A percentile compares a stretch with the other conserved stretches of the same genome.
Conservation (phyloP, 495 filamentous ascomycete species). For the Penicillium cinerascens region DNA sequence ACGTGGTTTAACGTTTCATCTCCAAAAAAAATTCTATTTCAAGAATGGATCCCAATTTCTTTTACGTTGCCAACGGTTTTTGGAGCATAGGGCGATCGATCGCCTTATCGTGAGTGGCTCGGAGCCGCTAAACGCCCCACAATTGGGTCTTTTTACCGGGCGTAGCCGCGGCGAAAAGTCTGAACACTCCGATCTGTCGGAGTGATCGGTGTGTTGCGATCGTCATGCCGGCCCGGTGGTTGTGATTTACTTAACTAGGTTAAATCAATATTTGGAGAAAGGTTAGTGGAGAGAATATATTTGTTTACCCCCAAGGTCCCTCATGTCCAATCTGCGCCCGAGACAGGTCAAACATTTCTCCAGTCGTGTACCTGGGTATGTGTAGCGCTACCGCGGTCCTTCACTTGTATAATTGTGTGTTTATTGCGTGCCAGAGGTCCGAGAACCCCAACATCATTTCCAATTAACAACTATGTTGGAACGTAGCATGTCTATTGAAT, state of each 20-base stretch:
- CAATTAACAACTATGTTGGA: background rate
- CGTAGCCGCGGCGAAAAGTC: slow-evolving; percentile 20
- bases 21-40: slow-evolving; percentile 13
- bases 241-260: background rate
- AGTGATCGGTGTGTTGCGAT: slow-evolving; percentile 15
- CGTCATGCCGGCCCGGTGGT: background rate
- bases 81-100: slow-evolving; percentile 17
- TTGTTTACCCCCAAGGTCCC: background rate
- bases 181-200: slow-evolving; percentile 19
- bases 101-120: slow-evolving; percentile 13
- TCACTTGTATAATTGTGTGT: background rate
- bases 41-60: slow-evolving; percentile 9
- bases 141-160: slow-evolving; percentile 8
- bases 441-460: background rate
- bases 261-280: background rate
- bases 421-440: background rate
- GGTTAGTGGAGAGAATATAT: background rate
- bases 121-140: slow-evolving; percentile 14
- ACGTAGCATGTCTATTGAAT: background rate
- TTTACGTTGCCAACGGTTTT: slow-evolving; percentile 16
- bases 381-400: background rate
- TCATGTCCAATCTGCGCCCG: background rate
- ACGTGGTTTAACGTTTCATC: slow-evolving; percentile 1
- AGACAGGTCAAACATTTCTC: too few species aligned
- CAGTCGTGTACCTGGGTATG: background rate